Evolutionary conservation across 1,284 basidiomycete genomes (phyloP), one percentile per base, ranked within the genome.

Genomic region (Puccinia triticina): DNA sequence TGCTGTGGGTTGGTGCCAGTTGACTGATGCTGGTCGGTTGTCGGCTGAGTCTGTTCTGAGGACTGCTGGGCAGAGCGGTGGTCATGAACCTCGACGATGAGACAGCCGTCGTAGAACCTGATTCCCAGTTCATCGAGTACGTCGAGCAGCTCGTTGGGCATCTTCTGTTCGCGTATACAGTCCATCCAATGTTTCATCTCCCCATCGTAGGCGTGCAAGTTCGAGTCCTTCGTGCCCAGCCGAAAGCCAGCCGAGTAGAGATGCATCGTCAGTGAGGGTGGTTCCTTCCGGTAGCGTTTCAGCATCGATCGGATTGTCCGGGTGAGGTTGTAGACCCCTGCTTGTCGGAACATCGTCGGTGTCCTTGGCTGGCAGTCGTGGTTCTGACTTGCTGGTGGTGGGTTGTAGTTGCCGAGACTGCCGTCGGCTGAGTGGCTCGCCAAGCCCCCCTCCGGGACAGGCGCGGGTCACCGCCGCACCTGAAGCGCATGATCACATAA

Each of bases 1-100:
- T 76, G 40, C 2, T 50, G 21, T 40, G 48, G 40, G 23, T 66
- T 43, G 34, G 67, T n/a, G 2, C 21, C 16, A 40, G 67, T 71
- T 69, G 77, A 32, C 46, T 46, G 16, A 32, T 40, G 55, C 21
- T 66, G 64, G 43, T 66, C 64, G 64, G 64, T 34, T 14, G 53
- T 34, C 5, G 57, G 43, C 29, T 77, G 55, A 46, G 46, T 40
- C 29, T 80, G 69, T 14, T 81, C 57, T 48, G 69, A 26, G 14
- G 26, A 29, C 18, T 50, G 53, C 26, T 81, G 67, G 29, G 55
- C 61, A 43, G 71, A 50, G 18, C 79, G 80, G 69, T 82, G 80
- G 71, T 82, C 80, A 76, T 82, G 80, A 66, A 82, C 80, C 53
- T 82, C 80, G 34, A 82, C 80, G 50, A 82, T 82, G 21, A 82